phyloP scores from a whole-genome alignment of 108 stramenopile genomes.

The Parietichytrium sp. region DNA sequence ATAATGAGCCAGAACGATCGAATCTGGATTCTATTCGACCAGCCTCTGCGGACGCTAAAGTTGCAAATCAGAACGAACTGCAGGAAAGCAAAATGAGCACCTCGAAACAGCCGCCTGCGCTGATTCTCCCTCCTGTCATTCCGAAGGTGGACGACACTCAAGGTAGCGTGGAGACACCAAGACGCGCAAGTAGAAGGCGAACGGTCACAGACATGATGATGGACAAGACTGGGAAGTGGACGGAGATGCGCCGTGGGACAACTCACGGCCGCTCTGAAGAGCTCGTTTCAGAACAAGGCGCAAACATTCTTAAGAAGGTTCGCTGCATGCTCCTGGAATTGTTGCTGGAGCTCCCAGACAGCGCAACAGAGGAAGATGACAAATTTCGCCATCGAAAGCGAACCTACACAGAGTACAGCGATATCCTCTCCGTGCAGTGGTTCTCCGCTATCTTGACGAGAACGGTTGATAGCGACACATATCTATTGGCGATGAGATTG shows the following conservation, averaged over 20 bases:
- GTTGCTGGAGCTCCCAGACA: neutral
- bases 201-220: constrained; percentile 7
- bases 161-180: no score
- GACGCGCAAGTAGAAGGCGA: no score
- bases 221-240: neutral
- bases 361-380: neutral
- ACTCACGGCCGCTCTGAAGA: neutral
- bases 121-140: no score
- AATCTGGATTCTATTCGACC: no score
- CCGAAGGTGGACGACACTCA: no score
- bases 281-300: neutral
- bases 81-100: no score
- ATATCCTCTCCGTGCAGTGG: constrained; percentile 35
- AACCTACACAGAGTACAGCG: neutral
- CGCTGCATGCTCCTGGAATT: constrained; percentile 26
- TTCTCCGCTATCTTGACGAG: neutral
- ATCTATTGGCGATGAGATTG: neutral
- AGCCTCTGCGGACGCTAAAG: no score
- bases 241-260: neutral
- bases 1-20: no score
- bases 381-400: neutral
- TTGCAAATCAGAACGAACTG: no score
- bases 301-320: neutral
- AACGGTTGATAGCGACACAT: neutral
- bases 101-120: no score